A percentile compares a stretch with the other conserved stretches of the same genome.
Conservation (phyloP, 2,329 filamentous ascomycete species). For the Dactylonectria estremocensis region DNA sequence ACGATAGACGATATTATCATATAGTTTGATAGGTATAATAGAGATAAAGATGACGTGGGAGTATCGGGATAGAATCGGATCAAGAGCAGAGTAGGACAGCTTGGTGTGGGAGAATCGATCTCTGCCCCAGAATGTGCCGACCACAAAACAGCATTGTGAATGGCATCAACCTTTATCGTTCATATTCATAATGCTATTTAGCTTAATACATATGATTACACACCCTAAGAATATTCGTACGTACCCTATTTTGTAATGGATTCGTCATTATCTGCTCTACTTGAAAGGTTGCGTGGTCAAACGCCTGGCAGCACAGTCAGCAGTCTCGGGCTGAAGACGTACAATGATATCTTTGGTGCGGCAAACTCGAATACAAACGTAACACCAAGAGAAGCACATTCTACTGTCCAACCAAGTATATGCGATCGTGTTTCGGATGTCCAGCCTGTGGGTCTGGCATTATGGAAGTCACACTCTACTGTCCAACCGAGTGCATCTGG, state of each 20-base stretch:
- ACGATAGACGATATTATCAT: constrained; percentile 8
- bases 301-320: background rate
- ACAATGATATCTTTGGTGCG: constrained; percentile 19
- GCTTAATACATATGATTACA: background rate
- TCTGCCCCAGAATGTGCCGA: no score
- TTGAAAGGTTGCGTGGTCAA: constrained; percentile 12
- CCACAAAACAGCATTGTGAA: no score
- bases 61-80: constrained; percentile 6
- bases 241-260: background rate
- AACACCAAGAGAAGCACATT: background rate
- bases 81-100: constrained; percentile 6
- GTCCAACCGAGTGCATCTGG: constrained; percentile 5
- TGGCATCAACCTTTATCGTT: constrained; percentile 18
- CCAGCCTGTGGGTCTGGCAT: background rate
- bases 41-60: constrained; percentile 8
- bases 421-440: background rate
- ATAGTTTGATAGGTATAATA: constrained; percentile 16
- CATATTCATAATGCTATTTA: constrained; percentile 16
- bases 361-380: constrained; percentile 19
- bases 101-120: no score
- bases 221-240: constrained; percentile 11
- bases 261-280: constrained; percentile 7
- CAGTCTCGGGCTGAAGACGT: constrained; percentile 15
- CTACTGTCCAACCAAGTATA: constrained; percentile 6
- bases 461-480: background rate